Evolutionary conservation across 805 yeast species (phyloP).

Genomic region (Pichia insulana): DNA sequence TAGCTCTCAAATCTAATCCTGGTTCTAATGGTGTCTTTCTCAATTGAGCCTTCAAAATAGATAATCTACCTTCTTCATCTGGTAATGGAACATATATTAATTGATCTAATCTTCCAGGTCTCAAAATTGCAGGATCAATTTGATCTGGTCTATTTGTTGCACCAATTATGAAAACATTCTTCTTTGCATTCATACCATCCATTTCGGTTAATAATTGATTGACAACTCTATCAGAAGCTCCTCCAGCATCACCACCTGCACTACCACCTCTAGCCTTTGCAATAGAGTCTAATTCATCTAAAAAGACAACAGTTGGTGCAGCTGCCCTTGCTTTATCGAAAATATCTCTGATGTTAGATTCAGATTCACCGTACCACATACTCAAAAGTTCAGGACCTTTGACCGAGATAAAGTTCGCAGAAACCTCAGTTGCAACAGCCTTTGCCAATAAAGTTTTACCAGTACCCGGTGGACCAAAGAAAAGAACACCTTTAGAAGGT

Average conservation of each 20-base stretch:
- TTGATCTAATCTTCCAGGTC: slow-evolving; percentile 99
- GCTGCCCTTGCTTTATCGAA: slow-evolving; percentile 99
- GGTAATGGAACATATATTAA: slow-evolving; percentile 98
- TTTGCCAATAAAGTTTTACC: slow-evolving; percentile 98
- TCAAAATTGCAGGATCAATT: slow-evolving; percentile 95
- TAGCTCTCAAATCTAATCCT: slow-evolving; percentile 78
- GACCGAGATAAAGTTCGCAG: slow-evolving; percentile 95
- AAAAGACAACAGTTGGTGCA: slow-evolving; percentile 97
- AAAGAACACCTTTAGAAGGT: slow-evolving; percentile 96
- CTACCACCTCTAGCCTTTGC: slow-evolving; percentile 95
- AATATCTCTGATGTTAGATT: slow-evolving; percentile 93
- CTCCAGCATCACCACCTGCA: slow-evolving; percentile 80
- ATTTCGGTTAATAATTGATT: slow-evolving; percentile 93
- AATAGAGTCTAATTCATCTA: slow-evolving; percentile 96
- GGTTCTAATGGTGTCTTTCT: slow-evolving; percentile 99
- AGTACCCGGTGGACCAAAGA: slow-evolving; percentile 99
- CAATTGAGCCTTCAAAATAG: slow-evolving; percentile 90
- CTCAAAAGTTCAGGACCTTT: slow-evolving; percentile 95
- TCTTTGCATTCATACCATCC: slow-evolving; percentile 99
- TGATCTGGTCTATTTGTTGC: slow-evolving; percentile 99
- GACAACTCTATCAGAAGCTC: slow-evolving; percentile 93
- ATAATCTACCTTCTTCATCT: slow-evolving; percentile 87
- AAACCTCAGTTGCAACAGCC: slow-evolving; percentile 98
- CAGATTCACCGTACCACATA: slow-evolving; percentile 99
- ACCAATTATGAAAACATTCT: slow-evolving; percentile 97